Evolutionary conservation across 2,329 filamentous ascomycete species (phyloP), one percentile per base, ranked within the genome.

Genomic region (Zymoseptoria pseudotritici): DNA sequence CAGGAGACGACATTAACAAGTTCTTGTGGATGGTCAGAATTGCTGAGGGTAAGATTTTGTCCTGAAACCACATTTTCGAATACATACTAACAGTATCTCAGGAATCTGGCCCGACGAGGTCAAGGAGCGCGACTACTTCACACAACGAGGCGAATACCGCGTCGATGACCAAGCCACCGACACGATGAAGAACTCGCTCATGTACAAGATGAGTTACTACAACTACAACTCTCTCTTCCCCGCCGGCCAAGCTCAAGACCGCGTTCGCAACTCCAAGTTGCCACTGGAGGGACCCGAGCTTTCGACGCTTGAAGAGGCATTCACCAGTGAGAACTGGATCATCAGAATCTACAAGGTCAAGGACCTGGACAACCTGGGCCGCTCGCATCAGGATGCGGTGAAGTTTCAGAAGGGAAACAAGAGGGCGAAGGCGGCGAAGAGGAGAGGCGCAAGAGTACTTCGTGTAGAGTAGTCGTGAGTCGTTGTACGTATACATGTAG

Each of bases 131-230:
- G 88, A 93, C 71, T 99, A 93, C 80, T 99, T 99, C 78, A 99
- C 94, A 6, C 71, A 87, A 4, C 86, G 92, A 65, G 94, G 95
- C 73, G 94, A 99, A 75, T 99, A 99, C 79, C 86, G 89, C 65
- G 90, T 99, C 29, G 94, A 99, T 69, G 88, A 87, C n/a, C 85
- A 90, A 68, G 94, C 94, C 56, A 96, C 92, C 5, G 90, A 94
- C 22, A 91, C 93, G 52, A 99, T 99, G 94, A 94, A 90, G 82
- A 96, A 99, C 84, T 97, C 92, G 78, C 84, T 99, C 82, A 97
- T 97, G 93, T 99, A 99, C 85, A 99, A 99, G 84, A 97, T 99
- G 92, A 97, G 91, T 21, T 99, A 99, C 83, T 90, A 99, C 85
- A 97, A 97, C 83, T 99, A 90, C 82, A 85, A 93, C 76, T 79